Percentiles rank a stretch among this genome's conserved stretches.
Conservation (phyloP, 2,329 filamentous ascomycete species). For the Coniosporium uncinatum region DNA sequence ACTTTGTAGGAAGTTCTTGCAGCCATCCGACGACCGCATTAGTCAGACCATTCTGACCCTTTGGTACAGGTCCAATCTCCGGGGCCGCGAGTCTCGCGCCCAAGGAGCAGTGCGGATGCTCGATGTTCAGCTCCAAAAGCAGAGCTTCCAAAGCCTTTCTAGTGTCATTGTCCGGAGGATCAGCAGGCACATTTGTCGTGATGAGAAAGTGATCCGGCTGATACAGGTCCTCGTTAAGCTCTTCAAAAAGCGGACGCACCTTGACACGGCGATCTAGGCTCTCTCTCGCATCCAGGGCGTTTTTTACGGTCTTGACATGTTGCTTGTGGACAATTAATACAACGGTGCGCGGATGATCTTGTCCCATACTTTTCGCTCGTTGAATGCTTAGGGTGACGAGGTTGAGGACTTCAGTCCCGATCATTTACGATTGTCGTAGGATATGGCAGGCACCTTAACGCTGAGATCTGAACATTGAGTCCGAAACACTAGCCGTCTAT, state of each 20-base stretch:
- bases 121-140: too few relatives aligned
- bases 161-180: neutral
- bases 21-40: neutral
- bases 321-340: constrained; percentile 19
- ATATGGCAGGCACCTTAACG: too few relatives aligned
- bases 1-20: neutral
- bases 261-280: constrained; percentile 19
- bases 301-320: constrained; percentile 30
- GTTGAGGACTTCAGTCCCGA: too few relatives aligned
- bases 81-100: neutral
- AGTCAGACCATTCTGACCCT: neutral
- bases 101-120: too few relatives aligned
- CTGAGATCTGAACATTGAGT: too few relatives aligned
- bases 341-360: too few relatives aligned
- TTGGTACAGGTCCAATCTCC: neutral
- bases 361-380: too few relatives aligned
- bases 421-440: too few relatives aligned
- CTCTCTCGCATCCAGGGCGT: constrained; percentile 21
- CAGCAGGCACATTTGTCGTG: neutral
- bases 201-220: neutral
- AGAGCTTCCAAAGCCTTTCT: neutral
- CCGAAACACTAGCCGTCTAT: too few relatives aligned
- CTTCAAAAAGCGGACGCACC: constrained; percentile 14
- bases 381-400: too few relatives aligned
- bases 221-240: neutral